phyloP scores from a whole-genome alignment of 2,329 filamentous ascomycete genomes.

The Colletotrichum sp. region DNA sequence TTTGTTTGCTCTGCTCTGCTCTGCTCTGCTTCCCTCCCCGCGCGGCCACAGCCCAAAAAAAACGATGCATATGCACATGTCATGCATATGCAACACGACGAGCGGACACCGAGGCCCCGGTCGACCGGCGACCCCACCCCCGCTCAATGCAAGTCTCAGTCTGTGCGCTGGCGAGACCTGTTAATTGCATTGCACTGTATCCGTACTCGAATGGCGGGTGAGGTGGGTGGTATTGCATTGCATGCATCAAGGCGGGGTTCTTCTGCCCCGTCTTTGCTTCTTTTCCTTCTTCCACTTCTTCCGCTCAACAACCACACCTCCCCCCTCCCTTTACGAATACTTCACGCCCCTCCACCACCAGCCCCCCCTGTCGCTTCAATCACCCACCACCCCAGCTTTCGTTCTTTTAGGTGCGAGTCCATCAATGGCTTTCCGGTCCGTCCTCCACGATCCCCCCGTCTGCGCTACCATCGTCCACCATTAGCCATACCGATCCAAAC shows the following conservation, averaged over 20 bases:
- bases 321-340: neutral
- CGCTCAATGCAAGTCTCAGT: conserved; percentile 12
- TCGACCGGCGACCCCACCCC: neutral
- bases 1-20: neutral
- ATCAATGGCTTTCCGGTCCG: conserved; percentile 15
- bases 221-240: conserved; percentile 2
- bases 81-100: conserved; percentile 10
- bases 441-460: conserved; percentile 2
- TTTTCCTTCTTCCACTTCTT: neutral
- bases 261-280: neutral
- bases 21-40: neutral
- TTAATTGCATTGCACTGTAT: conserved; percentile 9
- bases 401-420: neutral
- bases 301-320: neutral
- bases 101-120: neutral
- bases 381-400: neutral
- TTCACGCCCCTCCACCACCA: neutral
- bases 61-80: conserved; percentile 11
- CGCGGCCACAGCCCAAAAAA: neutral
- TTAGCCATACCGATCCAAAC: neutral
- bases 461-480: neutral
- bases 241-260: neutral
- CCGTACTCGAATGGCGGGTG: neutral
- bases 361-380: neutral
- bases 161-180: neutral